Evolutionary conservation across 495 filamentous ascomycete genomes (phyloP), one percentile per base, ranked within the genome.

Genomic region (Cladorrhinum samala): DNA sequence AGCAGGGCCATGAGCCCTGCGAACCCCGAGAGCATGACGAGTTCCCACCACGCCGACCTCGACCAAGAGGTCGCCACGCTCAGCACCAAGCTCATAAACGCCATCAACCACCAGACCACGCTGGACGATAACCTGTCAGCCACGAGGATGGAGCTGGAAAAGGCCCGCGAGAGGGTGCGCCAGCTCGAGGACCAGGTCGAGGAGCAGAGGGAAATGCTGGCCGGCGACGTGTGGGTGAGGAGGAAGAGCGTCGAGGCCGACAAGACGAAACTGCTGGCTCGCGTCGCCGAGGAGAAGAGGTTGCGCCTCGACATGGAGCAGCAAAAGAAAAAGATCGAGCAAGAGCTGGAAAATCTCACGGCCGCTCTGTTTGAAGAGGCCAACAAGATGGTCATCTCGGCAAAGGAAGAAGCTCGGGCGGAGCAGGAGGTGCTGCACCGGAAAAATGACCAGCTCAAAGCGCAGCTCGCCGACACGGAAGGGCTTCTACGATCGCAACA

Each of bases 31-130:
- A 48, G 53, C 37, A 54, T 61, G 52, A 41, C 49, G 25, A 60
- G 49, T 9, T 59, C 63, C 6, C 69, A 67, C 46, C 86, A 91
- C 57, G 87, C 89, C 17, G 89, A 92, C 61, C 75, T 95, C 42
- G 89, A 86, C 65, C 81, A 84, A 50, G 93, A 98, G 68, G 91
- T 97, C 11, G 86, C 93, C 23, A 80, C 89, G 2, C 75, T 98
- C 19, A 96, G 89, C 68, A 91, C 90, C 44, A 98, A 98, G 70
- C 78, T 98, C 48, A 90, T 98, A 53, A 91, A 90, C 60, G 91
- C 93, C 48, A 96, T 98, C 69, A 98, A 98, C 65, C 88, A 93
- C 63, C 94, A 97, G 72, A 96, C 93, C 3, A 87, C 77, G 24
- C 75, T 98, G 23, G 93, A 98, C 62, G 93, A 98, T 63, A 87